Evolutionary conservation across 257 asterid genomes (phyloP).

Genomic region (Solanum lycopersicoides): DNA sequence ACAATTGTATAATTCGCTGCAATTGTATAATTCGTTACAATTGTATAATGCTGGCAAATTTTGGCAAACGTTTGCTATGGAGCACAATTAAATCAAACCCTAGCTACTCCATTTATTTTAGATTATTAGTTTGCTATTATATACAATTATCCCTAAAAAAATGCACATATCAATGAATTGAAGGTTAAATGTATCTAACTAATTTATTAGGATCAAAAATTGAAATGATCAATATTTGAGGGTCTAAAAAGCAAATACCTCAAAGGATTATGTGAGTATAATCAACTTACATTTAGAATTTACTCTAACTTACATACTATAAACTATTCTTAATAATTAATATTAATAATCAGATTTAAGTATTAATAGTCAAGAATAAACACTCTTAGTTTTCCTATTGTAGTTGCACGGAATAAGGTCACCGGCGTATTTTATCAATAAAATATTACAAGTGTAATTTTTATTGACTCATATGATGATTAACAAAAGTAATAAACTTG

Average conservation of each 20-base stretch:
- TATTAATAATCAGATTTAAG: background rate
- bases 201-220: background rate
- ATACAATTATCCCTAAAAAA: too few species aligned
- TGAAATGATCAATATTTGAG: background rate
- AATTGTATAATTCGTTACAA: too few species aligned
- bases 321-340: background rate
- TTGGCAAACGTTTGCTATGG: too few species aligned
- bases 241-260: background rate
- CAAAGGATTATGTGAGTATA: background rate
- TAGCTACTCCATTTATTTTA: too few species aligned
- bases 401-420: background rate
- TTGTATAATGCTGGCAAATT: too few species aligned
- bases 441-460: too few species aligned
- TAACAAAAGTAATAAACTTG: too few species aligned
- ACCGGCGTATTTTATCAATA: background rate
- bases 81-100: too few species aligned
- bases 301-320: background rate
- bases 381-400: background rate
- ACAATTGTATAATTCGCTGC: too few species aligned
- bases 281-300: background rate
- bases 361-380: background rate
- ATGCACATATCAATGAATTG: background rate
- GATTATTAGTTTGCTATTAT: too few species aligned
- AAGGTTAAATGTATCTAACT: background rate
- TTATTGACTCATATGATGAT: too few species aligned